Evolutionary conservation across 2,329 filamentous ascomycete genomes (phyloP).

Genomic region (Fusarium tricinctum): DNA sequence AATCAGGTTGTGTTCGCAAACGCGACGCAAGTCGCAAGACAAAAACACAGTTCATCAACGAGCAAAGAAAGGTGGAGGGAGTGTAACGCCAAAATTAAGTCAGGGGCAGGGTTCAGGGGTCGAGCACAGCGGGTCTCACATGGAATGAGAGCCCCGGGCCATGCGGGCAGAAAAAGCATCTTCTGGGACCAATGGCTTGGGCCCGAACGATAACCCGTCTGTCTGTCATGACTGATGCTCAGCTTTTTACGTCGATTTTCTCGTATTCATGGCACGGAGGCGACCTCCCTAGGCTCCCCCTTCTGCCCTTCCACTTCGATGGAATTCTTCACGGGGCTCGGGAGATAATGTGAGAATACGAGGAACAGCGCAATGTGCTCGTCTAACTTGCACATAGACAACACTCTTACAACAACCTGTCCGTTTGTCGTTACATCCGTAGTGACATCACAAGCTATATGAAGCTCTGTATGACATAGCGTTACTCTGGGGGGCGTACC

Average conservation of each 20-base stretch:
- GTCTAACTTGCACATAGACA: slow-evolving; percentile 6
- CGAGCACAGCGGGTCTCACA: slow-evolving; percentile 31
- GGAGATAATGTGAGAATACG: slow-evolving; percentile 37
- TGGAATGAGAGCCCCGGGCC: slow-evolving; percentile 33
- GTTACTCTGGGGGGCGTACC: slow-evolving; percentile 12
- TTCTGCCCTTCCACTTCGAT: slow-evolving; percentile 10
- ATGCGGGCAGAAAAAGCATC: slow-evolving; percentile 27
- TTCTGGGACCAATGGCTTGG: slow-evolving; percentile 42
- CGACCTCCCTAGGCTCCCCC: slow-evolving; percentile 3
- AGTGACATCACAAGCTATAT: slow-evolving; percentile 43
- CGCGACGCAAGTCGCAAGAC: neutral
- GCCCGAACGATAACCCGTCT: slow-evolving; percentile 41
- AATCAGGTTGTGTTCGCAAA: slow-evolving; percentile 8
- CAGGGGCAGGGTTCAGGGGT: slow-evolving; percentile 46
- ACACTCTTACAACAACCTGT: slow-evolving; percentile 8
- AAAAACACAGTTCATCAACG: slow-evolving; percentile 10
- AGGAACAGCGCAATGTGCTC: slow-evolving; percentile 23
- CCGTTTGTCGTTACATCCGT: slow-evolving; percentile 35
- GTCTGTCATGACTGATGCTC: slow-evolving; percentile 25
- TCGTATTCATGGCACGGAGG: slow-evolving; percentile 43
- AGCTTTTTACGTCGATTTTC: slow-evolving; percentile 42
- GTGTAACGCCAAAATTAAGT: slow-evolving; percentile 5
- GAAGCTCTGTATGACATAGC: slow-evolving; percentile 15
- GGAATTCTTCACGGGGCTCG: slow-evolving; percentile 13
- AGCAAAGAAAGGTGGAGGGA: slow-evolving; percentile 15